phyloP scores from a whole-genome alignment of 441 rosid species.

The Pelargonium citronellum region DNA sequence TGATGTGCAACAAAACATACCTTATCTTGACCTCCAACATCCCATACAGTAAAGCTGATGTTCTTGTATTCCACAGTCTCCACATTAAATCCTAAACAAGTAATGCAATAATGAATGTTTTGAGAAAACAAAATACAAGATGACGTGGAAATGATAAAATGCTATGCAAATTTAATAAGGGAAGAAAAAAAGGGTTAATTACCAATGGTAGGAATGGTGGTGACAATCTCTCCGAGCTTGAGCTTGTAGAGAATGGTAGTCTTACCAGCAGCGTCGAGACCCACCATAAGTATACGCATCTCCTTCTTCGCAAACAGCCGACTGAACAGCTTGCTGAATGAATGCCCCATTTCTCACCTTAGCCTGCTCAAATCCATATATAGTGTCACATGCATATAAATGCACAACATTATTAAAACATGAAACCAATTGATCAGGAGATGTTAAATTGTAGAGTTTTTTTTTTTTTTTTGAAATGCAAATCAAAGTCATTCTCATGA shows the following conservation, averaged over 20 bases:
- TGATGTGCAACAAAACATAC: slow-evolving; percentile 22
- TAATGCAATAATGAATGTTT: background rate
- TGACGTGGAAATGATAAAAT: background rate
- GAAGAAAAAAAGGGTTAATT: slow-evolving; percentile 7
- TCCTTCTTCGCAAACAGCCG: slow-evolving; percentile 59
- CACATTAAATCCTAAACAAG: slow-evolving; percentile 55
- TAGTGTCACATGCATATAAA: too few relatives aligned
- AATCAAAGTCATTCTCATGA: too few relatives aligned
- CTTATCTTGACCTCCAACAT: slow-evolving; percentile 84
- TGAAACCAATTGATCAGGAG: too few relatives aligned
- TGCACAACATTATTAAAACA: background rate
- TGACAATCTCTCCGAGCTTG: slow-evolving; percentile 63
- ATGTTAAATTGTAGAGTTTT: too few relatives aligned
- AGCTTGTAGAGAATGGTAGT: slow-evolving; percentile 62
- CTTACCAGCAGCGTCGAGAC: slow-evolving; percentile 64
- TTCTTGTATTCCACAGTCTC: slow-evolving; percentile 84
- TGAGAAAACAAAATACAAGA: background rate
- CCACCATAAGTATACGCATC: slow-evolving; percentile 57
- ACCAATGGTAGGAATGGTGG: slow-evolving; percentile 64
- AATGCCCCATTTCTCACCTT: slow-evolving; percentile 42
- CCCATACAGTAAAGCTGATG: slow-evolving; percentile 87
- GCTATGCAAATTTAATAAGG: background rate
- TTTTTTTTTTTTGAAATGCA: too few relatives aligned
- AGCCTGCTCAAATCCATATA: slow-evolving; percentile 18
- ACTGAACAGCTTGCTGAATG: slow-evolving; percentile 53